Base-by-base conservation (phyloP, 225 moss, liverwort and hornwort species). In the Anthoceros angustus region DNA sequence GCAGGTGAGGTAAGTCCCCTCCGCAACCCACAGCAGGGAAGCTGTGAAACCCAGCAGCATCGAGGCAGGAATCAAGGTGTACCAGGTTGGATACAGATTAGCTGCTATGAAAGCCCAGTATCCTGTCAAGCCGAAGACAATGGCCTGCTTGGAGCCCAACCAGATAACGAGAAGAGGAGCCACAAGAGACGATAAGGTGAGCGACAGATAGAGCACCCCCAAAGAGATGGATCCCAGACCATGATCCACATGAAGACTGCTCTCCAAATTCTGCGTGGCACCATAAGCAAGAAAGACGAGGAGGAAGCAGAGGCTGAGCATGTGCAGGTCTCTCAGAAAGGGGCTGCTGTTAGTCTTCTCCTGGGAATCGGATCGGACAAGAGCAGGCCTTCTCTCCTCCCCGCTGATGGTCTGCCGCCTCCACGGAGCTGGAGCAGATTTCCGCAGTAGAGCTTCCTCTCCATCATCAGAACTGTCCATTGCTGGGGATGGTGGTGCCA, bases 241-340 rank as follows among this genome's bases (percentile, higher is more conserved):
- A 77, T 77, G 79, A 72, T 88, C 84, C 84, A 63, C 69, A 61
- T 87, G 85, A 40, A 98, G 84, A 77, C 98, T 98, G 80, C 88
- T 98, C 81, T 98, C 89, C 75, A 98, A 79, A 76, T 98, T 98
- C 72, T 98, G 98, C 50, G 84, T 74, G 39, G 98, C 86, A 45
- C 86, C 64, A 64, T 83, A 98, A 2, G 98, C 98, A 48, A 98
- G 84, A 72, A 92, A 89, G 25, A 84, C 70, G 66, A 98, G 89
- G 64, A 98, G 80, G 66, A 98, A 98, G 45, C 82, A 71, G 69
- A 85, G 75, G 78, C 92, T 87, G 62, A 98, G 78, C 25, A 86
- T 55, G 72, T 80, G 87, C 79, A 92, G 72, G 80, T 98, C 95
- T 42, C 77, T 71, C 64, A 83, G 42, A 72, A 86, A 72, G 14